Conservation (phyloP, 2,329 filamentous ascomycete genomes). For the Hypoxylon sp. region DNA sequence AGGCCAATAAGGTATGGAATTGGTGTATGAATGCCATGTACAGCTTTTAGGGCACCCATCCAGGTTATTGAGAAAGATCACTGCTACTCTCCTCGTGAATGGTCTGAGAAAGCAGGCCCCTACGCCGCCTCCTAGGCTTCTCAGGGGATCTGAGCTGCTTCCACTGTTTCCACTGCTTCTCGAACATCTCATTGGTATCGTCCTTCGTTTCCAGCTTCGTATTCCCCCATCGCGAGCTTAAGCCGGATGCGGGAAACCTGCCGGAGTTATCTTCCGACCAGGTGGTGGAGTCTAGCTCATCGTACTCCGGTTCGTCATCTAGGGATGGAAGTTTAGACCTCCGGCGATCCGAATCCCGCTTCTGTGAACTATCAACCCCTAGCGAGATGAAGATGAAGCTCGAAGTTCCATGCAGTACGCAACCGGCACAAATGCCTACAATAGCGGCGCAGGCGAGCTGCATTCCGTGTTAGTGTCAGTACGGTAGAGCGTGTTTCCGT, state of each 20-base stretch:
- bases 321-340: slow-evolving; percentile 12
- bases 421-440: slow-evolving; percentile 51
- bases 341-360: slow-evolving; percentile 14
- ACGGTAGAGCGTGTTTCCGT: slow-evolving; percentile 4
- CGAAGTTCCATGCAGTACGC: slow-evolving; percentile 50
- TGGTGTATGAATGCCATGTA: slow-evolving; percentile 8
- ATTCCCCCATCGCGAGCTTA: slow-evolving; percentile 20
- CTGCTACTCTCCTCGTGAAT: slow-evolving; percentile 81
- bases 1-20: not conserved
- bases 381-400: slow-evolving; percentile 51
- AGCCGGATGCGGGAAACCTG: slow-evolving; percentile 9
- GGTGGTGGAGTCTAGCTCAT: slow-evolving; percentile 28
- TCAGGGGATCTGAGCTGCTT: slow-evolving; percentile 48
- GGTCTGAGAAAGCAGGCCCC: slow-evolving; percentile 73
- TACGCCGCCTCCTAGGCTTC: slow-evolving; percentile 59
- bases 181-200: slow-evolving; percentile 43
- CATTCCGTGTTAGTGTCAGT: slow-evolving; percentile 28
- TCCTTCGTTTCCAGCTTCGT: slow-evolving; percentile 29
- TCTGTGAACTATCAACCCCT: slow-evolving; percentile 47
- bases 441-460: slow-evolving; percentile 53
- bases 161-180: slow-evolving; percentile 51
- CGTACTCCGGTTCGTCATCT: slow-evolving; percentile 31
- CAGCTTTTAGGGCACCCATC: not conserved
- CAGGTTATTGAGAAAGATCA: slow-evolving; percentile 53
- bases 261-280: slow-evolving; percentile 33